Percentiles rank a stretch among this genome's conserved stretches.
These are phyloP conservation scores for Fusarium nematophilum DNA, from an alignment of 2,329 filamentous ascomycete species.

Conservation along the genomic window DNA sequence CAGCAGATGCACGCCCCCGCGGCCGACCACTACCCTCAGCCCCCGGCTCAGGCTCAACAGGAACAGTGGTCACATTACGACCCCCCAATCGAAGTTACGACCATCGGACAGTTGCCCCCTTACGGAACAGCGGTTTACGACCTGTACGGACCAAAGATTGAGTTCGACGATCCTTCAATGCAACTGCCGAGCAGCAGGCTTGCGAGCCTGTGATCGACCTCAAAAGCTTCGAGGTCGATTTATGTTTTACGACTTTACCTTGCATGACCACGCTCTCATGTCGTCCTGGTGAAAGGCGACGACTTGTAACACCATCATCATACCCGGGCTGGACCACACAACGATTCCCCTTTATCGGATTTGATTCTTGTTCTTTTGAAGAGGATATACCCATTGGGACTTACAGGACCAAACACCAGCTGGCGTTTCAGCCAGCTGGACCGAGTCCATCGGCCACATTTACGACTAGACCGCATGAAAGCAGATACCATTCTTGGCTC, in stretches of 20 bases:
- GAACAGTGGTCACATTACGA: slow-evolving; percentile 70
- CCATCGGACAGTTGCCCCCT: slow-evolving; percentile 63
- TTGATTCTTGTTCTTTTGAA: slow-evolving; percentile 37
- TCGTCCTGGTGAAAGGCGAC: slow-evolving; percentile 28
- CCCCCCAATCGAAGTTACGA: slow-evolving; percentile 66
- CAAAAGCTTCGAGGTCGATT: neutral
- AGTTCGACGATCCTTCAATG: slow-evolving; percentile 68
- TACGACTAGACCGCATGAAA: slow-evolving; percentile 27
- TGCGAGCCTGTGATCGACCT: slow-evolving; percentile 61
- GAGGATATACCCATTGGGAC: slow-evolving; percentile 48
- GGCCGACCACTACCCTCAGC: slow-evolving; percentile 50
- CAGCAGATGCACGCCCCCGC: slow-evolving; percentile 41
- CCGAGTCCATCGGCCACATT: slow-evolving; percentile 13
- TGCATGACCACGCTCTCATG: slow-evolving; percentile 18
- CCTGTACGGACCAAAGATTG: slow-evolving; percentile 66
- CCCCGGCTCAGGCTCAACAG: slow-evolving; percentile 55
- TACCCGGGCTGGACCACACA: slow-evolving; percentile 38
- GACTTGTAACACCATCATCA: slow-evolving; percentile 41
- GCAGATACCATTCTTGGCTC: slow-evolving; percentile 19
- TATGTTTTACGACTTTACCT: slow-evolving; percentile 30
- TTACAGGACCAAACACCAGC: slow-evolving; percentile 41
- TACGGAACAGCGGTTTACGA: slow-evolving; percentile 64
- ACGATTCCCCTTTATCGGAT: slow-evolving; percentile 33
- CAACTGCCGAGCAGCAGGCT: slow-evolving; percentile 70
- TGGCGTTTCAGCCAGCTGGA: slow-evolving; percentile 4